These are phyloP conservation scores for Yarrowia osloensis DNA, from an alignment of 805 yeast genomes.

Conservation along the genomic window DNA sequence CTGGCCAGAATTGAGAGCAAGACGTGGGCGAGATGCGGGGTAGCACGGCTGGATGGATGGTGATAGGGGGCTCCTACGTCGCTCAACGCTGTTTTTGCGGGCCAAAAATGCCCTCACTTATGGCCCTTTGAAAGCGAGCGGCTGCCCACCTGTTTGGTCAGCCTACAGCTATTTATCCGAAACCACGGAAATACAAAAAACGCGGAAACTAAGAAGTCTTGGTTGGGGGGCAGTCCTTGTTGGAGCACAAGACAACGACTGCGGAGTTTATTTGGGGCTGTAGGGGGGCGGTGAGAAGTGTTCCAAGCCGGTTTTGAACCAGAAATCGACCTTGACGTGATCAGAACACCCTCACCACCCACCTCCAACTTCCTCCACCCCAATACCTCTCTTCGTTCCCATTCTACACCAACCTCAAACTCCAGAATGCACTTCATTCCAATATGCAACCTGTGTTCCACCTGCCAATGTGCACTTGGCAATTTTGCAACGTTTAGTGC, in stretches of 20 bases:
- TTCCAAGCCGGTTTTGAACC: no score
- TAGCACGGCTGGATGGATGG: neutral
- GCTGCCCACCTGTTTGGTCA: neutral
- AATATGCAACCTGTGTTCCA: constrained; percentile 2
- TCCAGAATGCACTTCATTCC: neutral
- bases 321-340: no score
- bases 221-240: neutral
- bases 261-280: no score
- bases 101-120: neutral
- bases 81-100: neutral
- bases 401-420: neutral
- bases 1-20: neutral
- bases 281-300: no score
- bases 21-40: neutral
- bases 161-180: neutral
- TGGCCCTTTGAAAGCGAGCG: neutral
- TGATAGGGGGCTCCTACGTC: no score
- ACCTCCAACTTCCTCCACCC: no score
- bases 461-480: constrained; percentile 6
- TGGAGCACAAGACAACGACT: neutral
- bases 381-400: no score
- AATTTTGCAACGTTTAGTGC: constrained; percentile 17
- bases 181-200: neutral
- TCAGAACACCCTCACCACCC: no score
- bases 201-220: neutral